These are phyloP conservation scores for Tetrahymena borealis DNA, from an alignment of 73 alveolate genomes.

Conservation along the genomic window DNA sequence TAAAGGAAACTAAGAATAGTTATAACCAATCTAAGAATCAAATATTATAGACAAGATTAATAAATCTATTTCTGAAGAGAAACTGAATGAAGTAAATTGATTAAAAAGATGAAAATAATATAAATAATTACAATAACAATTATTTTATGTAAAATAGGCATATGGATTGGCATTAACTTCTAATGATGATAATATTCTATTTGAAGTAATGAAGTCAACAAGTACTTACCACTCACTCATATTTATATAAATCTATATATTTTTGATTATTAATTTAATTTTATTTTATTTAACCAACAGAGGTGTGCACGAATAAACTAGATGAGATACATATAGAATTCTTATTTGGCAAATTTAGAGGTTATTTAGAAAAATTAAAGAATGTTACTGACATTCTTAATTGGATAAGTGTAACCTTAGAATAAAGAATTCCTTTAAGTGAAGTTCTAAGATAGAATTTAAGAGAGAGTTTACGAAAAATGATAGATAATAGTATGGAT, in stretches of 20 bases:
- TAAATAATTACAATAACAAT: background rate
- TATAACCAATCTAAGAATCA: background rate
- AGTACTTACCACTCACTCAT: too few relatives aligned
- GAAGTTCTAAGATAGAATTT: background rate
- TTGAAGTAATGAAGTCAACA: background rate
- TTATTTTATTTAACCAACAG: background rate
- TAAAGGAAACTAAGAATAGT: background rate
- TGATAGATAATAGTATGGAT: background rate
- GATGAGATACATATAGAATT: background rate
- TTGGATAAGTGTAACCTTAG: background rate
- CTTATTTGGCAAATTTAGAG: background rate
- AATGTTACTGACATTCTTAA: background rate
- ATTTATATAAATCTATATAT: background rate
- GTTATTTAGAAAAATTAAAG: background rate
- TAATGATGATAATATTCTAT: background rate
- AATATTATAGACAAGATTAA: background rate
- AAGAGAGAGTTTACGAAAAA: background rate
- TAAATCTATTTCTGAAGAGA: background rate
- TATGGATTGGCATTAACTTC: background rate
- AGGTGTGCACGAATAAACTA: background rate
- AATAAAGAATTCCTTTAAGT: background rate
- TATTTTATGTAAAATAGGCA: background rate
- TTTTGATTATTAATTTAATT: too few relatives aligned
- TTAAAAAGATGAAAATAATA: too few relatives aligned
- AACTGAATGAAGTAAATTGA: background rate